phyloP scores from a whole-genome alignment of 2,329 filamentous ascomycete genomes.

The Hypoxylon sp. region DNA sequence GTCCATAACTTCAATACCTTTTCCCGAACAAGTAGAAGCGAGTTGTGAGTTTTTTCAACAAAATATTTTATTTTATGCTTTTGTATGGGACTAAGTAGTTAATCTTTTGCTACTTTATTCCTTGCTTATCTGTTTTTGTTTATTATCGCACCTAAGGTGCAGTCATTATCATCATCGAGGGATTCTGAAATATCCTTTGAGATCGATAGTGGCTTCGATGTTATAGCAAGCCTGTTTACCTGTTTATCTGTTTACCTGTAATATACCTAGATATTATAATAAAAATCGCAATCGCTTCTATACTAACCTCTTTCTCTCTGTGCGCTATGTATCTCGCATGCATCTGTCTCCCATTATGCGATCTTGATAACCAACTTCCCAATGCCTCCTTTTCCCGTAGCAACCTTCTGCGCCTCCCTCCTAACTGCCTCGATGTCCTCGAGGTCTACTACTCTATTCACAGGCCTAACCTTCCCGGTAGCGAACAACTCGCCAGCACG shows the following conservation, averaged over 20 bases:
- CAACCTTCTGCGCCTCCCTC: slow-evolving; percentile 59
- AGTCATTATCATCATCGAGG: background rate
- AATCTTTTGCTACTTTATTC: slow-evolving; percentile 3
- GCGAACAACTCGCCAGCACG: slow-evolving; percentile 59
- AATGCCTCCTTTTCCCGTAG: slow-evolving; percentile 60
- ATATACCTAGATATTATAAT: slow-evolving; percentile 25
- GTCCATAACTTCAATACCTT: background rate
- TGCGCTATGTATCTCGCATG: background rate
- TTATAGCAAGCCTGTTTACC: background rate
- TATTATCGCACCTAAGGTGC: background rate
- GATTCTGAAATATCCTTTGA: background rate
- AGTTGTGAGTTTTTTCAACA: background rate
- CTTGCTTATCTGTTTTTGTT: slow-evolving; percentile 9
- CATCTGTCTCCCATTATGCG: slow-evolving; percentile 14
- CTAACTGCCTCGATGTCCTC: slow-evolving; percentile 62
- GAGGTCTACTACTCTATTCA: slow-evolving; percentile 60
- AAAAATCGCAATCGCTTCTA: slow-evolving; percentile 3
- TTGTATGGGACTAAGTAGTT: slow-evolving; percentile 11
- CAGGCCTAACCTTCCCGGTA: slow-evolving; percentile 59
- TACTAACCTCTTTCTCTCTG: background rate
- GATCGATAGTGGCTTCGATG: background rate
- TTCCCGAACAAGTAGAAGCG: slow-evolving; percentile 11
- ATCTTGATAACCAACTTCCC: slow-evolving; percentile 62
- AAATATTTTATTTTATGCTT: slow-evolving; percentile 7
- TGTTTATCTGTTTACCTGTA: slow-evolving; percentile 28